Percentiles rank a stretch among this genome's conserved stretches.
phyloP scores from a whole-genome alignment of 1,284 basidiomycete genomes.

The Ganoderma boninense region DNA sequence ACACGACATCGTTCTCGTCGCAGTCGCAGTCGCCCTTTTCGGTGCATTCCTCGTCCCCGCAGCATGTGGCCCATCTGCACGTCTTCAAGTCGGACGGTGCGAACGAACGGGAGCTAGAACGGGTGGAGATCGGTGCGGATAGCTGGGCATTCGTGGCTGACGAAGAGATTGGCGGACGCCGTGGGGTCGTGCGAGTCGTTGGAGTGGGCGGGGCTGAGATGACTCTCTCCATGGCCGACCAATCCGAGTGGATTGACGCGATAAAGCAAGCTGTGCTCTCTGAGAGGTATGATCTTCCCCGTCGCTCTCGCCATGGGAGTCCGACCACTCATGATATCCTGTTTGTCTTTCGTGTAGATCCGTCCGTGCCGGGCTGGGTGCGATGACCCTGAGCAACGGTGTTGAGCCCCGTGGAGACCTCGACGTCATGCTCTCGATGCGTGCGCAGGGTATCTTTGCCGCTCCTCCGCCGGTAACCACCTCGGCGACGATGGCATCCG shows the following conservation, averaged over 20 bases:
- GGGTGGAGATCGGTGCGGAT: conserved; percentile 76
- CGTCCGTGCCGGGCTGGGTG: conserved; percentile 68
- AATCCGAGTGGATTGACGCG: conserved; percentile 65
- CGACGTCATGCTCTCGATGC: conserved; percentile 84
- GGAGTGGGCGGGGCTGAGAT: conserved; percentile 67
- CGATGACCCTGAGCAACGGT: conserved; percentile 50
- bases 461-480: conserved; percentile 26
- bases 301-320: not conserved
- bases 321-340: conserved; percentile 11
- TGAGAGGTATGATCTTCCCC: conserved; percentile 59
- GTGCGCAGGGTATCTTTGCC: conserved; percentile 62
- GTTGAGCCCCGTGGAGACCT: conserved; percentile 77
- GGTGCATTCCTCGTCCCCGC: conserved; percentile 32
- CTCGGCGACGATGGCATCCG: conserved; percentile 6
- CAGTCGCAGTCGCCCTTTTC: conserved; percentile 29
- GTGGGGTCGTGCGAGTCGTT: conserved; percentile 71
- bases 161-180: conserved; percentile 68
- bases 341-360: conserved; percentile 51
- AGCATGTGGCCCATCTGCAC: conserved; percentile 68
- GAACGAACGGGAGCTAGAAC: conserved; percentile 74
- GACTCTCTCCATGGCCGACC: conserved; percentile 71
- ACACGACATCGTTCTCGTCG: conserved; percentile 34
- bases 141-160: conserved; percentile 79
- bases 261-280: conserved; percentile 77
- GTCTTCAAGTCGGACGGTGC: conserved; percentile 67